Evolutionary conservation across 306 rosid species (phyloP).

Genomic region (Leucaena leucocephala): DNA sequence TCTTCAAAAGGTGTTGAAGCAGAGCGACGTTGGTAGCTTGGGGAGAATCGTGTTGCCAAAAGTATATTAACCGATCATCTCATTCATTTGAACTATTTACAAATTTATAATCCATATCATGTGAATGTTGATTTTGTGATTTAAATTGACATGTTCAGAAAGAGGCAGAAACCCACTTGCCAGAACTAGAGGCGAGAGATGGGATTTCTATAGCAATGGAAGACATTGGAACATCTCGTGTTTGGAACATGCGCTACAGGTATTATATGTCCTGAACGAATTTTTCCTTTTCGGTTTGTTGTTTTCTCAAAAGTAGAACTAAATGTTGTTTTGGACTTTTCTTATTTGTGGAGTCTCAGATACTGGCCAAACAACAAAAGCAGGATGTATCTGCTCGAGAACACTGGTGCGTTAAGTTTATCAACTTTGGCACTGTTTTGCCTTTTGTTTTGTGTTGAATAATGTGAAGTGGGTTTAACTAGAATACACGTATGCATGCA

Average conservation of each 20-base stretch:
- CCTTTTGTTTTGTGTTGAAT: background rate
- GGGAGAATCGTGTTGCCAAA: constrained; percentile 96
- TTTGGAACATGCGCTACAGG: constrained; percentile 99
- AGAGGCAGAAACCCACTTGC: constrained; percentile 96
- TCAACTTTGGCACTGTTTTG: background rate
- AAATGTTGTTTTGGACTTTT: constrained; percentile 27
- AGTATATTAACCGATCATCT: constrained; percentile 37
- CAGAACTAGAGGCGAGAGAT: constrained; percentile 90
- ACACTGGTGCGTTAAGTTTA: constrained; percentile 65
- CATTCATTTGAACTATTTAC: background rate
- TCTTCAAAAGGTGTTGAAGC: constrained; percentile 93
- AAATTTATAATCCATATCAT: background rate
- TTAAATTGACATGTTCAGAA: constrained; percentile 51
- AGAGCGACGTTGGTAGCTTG: constrained; percentile 94
- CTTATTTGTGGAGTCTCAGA: constrained; percentile 65
- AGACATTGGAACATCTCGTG: constrained; percentile 88
- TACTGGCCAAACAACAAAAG: constrained; percentile 99
- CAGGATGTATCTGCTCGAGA: constrained; percentile 98
- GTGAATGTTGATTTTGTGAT: too few species aligned
- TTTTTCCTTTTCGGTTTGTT: background rate
- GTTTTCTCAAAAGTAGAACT: background rate
- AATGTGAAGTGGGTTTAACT: background rate
- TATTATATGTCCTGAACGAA: constrained; percentile 26
- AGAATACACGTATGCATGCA: background rate
- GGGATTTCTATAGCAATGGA: constrained; percentile 94